phyloP scores from a whole-genome alignment of 179 eudicot genomes.

The Drosera spatulata region DNA sequence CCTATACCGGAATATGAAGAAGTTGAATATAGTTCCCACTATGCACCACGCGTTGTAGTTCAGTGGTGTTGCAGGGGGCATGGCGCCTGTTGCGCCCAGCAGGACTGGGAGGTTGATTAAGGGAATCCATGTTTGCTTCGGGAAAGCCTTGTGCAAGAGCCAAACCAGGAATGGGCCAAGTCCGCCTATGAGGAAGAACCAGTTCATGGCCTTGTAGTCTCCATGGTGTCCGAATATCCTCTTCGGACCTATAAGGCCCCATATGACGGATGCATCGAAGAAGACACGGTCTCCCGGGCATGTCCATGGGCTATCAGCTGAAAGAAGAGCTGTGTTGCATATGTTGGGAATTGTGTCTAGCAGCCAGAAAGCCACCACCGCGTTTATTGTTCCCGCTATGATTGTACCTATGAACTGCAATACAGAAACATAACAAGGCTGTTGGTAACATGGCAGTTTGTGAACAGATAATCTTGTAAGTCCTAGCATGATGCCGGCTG shows the following conservation, averaged over 20 bases:
- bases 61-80: conserved; percentile 33
- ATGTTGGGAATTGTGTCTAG: conserved; percentile 5
- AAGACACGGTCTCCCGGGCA: conserved; percentile 15
- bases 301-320: conserved; percentile 8
- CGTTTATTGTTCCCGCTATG: not conserved
- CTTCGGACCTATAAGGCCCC: conserved; percentile 12
- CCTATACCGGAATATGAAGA: conserved; percentile 24
- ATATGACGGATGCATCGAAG: conserved; percentile 14
- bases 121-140: conserved; percentile 24
- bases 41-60: conserved; percentile 34
- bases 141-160: conserved; percentile 23
- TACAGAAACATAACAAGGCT: not conserved
- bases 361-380: conserved; percentile 7
- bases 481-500: not conserved
- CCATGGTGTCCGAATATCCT: conserved; percentile 11
- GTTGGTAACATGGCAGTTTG: not conserved
- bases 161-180: conserved; percentile 12
- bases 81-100: conserved; percentile 28
- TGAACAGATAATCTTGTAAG: not conserved
- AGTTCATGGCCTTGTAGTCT: conserved; percentile 11
- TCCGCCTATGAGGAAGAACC: conserved; percentile 18
- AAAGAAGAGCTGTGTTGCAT: conserved; percentile 6
- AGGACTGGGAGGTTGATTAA: conserved; percentile 37
- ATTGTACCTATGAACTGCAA: conserved; percentile 3
- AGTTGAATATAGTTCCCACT: conserved; percentile 32